Evolutionary conservation across 805 yeast species (phyloP).

Genomic region (Candida patagonica): DNA sequence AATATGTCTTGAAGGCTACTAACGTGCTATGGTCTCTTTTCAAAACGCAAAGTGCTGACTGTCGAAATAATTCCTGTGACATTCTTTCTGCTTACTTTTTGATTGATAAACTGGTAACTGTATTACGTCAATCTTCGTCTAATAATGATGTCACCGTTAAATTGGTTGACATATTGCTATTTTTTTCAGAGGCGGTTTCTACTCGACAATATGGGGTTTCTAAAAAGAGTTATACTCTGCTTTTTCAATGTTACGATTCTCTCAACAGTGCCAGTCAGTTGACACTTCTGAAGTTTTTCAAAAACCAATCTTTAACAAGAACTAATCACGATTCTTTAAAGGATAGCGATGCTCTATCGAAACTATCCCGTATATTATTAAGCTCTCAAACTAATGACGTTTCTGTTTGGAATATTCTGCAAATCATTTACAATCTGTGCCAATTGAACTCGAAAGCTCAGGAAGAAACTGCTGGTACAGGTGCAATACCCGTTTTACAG

Average conservation of each 20-base stretch:
- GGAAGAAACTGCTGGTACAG: conserved; percentile 37
- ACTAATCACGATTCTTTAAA: conserved; percentile 23
- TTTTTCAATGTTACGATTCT: conserved; percentile 21
- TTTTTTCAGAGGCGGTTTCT: conserved; percentile 31
- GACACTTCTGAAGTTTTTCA: conserved; percentile 36
- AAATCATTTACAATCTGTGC: conserved; percentile 43
- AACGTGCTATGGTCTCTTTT: background rate
- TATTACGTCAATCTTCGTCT: background rate
- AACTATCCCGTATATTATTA: conserved; percentile 29
- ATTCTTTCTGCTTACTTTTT: background rate
- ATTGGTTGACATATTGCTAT: conserved; percentile 31
- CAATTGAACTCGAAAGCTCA: conserved; percentile 39
- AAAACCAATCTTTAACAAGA: conserved; percentile 25
- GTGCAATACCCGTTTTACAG: conserved; percentile 38
- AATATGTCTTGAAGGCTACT: background rate
- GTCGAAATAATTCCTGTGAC: background rate
- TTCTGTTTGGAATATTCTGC: conserved; percentile 37
- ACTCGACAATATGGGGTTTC: too few relatives aligned
- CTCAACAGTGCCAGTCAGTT: conserved; percentile 29
- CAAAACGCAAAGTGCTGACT: background rate
- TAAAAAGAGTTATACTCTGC: conserved; percentile 29
- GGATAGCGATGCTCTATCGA: conserved; percentile 34
- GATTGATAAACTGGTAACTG: background rate
- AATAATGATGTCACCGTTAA: background rate
- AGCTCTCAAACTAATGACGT: conserved; percentile 21